Base-by-base conservation (phyloP, 106 monocot genomes). In the Platanthera guangdongensis region DNA sequence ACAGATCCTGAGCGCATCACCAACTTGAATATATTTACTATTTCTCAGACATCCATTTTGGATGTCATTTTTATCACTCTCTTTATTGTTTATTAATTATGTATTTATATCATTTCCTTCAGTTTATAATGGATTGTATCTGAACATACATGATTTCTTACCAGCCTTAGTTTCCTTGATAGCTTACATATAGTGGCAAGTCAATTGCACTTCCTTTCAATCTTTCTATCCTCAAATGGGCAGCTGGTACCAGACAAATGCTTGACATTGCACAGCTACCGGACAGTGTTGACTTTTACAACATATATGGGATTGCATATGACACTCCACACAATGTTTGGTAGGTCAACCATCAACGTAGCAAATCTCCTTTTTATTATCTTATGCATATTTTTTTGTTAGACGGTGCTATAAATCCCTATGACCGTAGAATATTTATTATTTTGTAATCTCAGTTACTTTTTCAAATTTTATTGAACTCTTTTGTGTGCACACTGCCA, bases 251-350 rank as follows among this genome's bases (percentile, higher is more conserved):
- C 47, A 88, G 88, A 39, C 72, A 78, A 81, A 85, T 88, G 73
- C 88, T 95, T 16, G 74, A 87, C 16, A 68, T 80, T 76, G 90
- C 90, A 57, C 64, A 84, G 68, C 78, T 95, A 76, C 95, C 95
- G 68, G 76, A 77, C 52, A 85, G 54, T 78, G 78, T 92, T 50
- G 80, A 74, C 73, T 95, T 95, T 67, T 95, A 92, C 70, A 92
- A 90, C 82, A 86, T 95, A 77, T 95, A 81, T 79, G 95, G 92
- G 60, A 85, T 64, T 73, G 84, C 88, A 77, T 79, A 79, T 16
- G 92, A 92, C 63, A 88, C 90, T 75, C 95, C 95, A 59, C 90
- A 78, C 85, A 79, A 90, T 84, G 85, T 95, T 52, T 83, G 92
- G 95, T 92, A 88, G 76, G 94, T 79, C 46, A 28, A 60, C 18